A percentile compares a stretch with the other conserved stretches of the same genome.
These are phyloP conservation scores for Rauvolfia tetraphylla DNA, from an alignment of 257 asterid species.

Conservation along the genomic window DNA sequence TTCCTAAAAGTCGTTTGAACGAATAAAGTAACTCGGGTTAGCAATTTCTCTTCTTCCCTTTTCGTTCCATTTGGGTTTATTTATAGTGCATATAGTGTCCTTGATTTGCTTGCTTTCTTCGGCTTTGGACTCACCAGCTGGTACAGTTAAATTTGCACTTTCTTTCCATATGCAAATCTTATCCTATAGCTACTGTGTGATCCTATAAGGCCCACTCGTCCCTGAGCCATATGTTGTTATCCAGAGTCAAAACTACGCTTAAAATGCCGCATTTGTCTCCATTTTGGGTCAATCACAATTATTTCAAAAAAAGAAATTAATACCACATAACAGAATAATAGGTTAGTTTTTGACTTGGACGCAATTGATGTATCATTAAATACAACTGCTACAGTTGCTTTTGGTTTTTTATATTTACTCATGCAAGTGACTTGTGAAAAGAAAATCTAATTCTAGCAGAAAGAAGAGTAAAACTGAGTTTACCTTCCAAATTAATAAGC, in stretches of 20 bases:
- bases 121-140: too few relatives aligned
- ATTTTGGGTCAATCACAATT: background rate
- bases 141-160: background rate
- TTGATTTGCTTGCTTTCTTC: background rate
- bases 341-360: too few relatives aligned
- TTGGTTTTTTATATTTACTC: too few relatives aligned
- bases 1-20: background rate
- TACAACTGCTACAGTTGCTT: too few relatives aligned
- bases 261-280: background rate
- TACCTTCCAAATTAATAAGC: constrained; percentile 90
- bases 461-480: constrained; percentile 5
- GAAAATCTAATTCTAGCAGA: background rate
- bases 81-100: background rate
- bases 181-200: background rate
- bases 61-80: background rate
- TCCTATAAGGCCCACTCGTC: constrained; percentile 1
- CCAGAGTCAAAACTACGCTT: background rate
- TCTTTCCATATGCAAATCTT: constrained; percentile 16
- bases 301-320: background rate
- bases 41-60: background rate
- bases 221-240: too few relatives aligned
- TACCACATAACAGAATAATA: too few relatives aligned
- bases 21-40: background rate
- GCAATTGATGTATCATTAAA: too few relatives aligned
- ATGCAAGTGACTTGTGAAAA: too few relatives aligned